A percentile compares a stretch with the other conserved stretches of the same genome.
These are phyloP conservation scores for Vigna radiata DNA, from an alignment of 306 rosid species.

Conservation along the genomic window DNA sequence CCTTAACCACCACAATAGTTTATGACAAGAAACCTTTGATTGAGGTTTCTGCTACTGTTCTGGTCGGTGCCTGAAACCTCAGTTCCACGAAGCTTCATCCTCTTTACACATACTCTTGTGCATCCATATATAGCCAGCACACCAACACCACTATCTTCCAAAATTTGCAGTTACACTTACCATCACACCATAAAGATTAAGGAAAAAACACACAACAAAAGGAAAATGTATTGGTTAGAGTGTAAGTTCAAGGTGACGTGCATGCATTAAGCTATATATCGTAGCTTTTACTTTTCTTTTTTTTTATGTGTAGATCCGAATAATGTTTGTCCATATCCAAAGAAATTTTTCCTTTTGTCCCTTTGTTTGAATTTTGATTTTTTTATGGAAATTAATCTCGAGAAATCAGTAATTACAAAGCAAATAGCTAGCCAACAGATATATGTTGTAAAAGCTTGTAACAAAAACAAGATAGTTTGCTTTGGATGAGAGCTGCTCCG, in stretches of 20 bases:
- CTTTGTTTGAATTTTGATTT: background rate
- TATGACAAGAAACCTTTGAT: conserved; percentile 39
- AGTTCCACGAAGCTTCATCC: conserved; percentile 66
- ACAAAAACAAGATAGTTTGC: too few relatives aligned
- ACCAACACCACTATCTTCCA: conserved; percentile 36
- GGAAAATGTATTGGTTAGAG: conserved; percentile 10
- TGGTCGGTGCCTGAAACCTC: conserved; percentile 73
- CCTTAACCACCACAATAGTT: conserved; percentile 50
- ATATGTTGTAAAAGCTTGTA: too few relatives aligned
- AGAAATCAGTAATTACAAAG: background rate
- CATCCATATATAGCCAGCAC: background rate
- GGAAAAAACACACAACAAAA: background rate
- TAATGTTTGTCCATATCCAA: background rate
- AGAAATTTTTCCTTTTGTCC: too few relatives aligned
- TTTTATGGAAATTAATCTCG: background rate
- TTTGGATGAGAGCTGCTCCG: too few relatives aligned
- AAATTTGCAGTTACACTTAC: conserved; percentile 10
- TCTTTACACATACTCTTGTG: background rate
- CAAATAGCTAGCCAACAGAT: too few relatives aligned
- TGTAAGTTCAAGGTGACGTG: background rate
- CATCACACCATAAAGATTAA: background rate
- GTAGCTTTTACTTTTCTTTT: background rate
- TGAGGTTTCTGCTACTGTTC: conserved; percentile 21
- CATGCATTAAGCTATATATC: background rate
- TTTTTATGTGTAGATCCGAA: background rate